phyloP scores from a whole-genome alignment of 768 basidiomycete genomes.

The Tylopilus felleus region DNA sequence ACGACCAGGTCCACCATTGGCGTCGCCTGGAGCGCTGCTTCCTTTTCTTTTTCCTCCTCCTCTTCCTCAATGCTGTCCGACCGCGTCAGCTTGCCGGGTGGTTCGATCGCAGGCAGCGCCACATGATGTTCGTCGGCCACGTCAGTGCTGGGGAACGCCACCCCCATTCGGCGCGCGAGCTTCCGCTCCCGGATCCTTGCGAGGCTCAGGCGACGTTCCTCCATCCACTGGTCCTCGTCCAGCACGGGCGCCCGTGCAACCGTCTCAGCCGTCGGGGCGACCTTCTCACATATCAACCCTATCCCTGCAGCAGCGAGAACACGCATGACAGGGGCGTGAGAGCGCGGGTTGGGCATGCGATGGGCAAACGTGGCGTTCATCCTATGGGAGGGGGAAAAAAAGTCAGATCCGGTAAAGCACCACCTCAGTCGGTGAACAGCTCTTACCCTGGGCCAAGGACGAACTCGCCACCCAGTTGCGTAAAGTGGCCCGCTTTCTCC shows the following conservation, averaged over 20 bases:
- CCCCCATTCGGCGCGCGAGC: conserved; percentile 30
- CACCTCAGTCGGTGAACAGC: not conserved
- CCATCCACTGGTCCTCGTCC: conserved; percentile 36
- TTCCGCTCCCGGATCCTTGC: conserved; percentile 32
- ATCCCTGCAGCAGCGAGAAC: conserved; percentile 65
- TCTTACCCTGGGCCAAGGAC: conserved; percentile 61
- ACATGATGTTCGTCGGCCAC: conserved; percentile 15
- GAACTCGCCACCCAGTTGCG: conserved; percentile 90
- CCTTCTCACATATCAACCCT: conserved; percentile 24
- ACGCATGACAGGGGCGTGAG: conserved; percentile 69
- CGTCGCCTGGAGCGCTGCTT: conserved; percentile 3
- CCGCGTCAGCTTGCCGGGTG: conserved; percentile 24
- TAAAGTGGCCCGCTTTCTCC: conserved; percentile 72
- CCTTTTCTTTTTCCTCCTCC: conserved; percentile 25
- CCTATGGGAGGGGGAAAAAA: conserved; percentile 31
- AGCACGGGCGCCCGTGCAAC: conserved; percentile 5
- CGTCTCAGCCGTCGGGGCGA: conserved; percentile 3
- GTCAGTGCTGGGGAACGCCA: conserved; percentile 16
- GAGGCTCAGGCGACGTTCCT: conserved; percentile 32
- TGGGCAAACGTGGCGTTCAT: conserved; percentile 72
- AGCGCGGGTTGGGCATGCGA: conserved; percentile 75
- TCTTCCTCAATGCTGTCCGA: conserved; percentile 34
- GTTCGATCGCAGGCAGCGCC: conserved; percentile 18
- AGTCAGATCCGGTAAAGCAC: conserved; percentile 1
- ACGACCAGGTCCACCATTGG: not conserved